These are phyloP conservation scores for Fomitopsis pinicola DNA, from an alignment of 1,284 basidiomycete genomes.

Conservation along the genomic window DNA sequence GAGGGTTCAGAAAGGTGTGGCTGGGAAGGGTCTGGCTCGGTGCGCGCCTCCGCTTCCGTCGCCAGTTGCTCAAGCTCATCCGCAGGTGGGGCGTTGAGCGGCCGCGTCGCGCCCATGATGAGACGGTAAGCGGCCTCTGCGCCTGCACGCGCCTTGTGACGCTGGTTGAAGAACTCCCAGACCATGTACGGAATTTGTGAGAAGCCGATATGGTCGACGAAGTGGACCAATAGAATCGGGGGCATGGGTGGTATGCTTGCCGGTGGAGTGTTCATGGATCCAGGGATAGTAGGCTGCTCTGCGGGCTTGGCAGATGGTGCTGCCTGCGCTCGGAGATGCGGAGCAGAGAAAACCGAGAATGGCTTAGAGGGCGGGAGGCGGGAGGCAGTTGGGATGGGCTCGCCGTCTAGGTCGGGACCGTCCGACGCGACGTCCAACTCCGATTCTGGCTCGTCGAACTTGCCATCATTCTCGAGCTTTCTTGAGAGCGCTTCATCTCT, in stretches of 20 bases:
- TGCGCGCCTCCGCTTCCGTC: conserved; percentile 1
- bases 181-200: conserved; percentile 87
- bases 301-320: conserved; percentile 17
- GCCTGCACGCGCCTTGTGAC: conserved; percentile 74
- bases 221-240: conserved; percentile 86
- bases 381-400: conserved; percentile 37
- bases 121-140: conserved; percentile 81
- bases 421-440: conserved; percentile 15
- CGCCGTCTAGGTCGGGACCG: conserved; percentile 27
- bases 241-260: conserved; percentile 70
- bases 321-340: conserved; percentile 19
- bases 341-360: conserved; percentile 38
- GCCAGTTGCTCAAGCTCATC: conserved; percentile 6
- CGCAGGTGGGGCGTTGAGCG: conserved; percentile 42
- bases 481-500: conserved; percentile 73
- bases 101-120: conserved; percentile 62
- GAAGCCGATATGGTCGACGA: conserved; percentile 83
- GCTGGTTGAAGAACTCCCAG: conserved; percentile 89
- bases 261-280: conserved; percentile 43
- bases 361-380: conserved; percentile 36
- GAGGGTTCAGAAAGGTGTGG: conserved; percentile 19
- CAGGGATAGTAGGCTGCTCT: conserved; percentile 24
- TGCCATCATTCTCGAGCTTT: conserved; percentile 67
- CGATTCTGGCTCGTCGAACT: conserved; percentile 66
- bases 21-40: conserved; percentile 18